Evolutionary conservation across 2,329 filamentous ascomycete species (phyloP).

Genomic region (Cercospora zeae-maydis): DNA sequence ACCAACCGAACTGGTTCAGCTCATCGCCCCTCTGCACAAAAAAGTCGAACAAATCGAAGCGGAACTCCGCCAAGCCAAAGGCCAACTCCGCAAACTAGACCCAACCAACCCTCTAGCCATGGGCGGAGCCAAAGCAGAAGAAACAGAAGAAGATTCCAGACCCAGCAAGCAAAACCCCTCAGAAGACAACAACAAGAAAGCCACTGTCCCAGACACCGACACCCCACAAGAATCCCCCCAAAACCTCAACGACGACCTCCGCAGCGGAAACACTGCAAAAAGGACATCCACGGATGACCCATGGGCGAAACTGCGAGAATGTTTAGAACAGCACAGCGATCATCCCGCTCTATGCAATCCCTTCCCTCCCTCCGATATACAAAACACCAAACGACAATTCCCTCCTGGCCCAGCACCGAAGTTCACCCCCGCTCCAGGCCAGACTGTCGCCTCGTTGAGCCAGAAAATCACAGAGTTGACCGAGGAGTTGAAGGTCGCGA

Average conservation of each 20-base stretch:
- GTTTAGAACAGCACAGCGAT: not conserved
- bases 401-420: not conserved
- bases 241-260: not conserved
- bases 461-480: not conserved
- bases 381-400: constrained; percentile 1
- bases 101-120: not conserved
- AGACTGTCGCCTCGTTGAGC: not conserved
- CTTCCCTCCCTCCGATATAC: not conserved
- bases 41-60: constrained; percentile 9
- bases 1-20: not conserved
- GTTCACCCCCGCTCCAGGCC: not conserved
- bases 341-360: not conserved
- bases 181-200: not conserved
- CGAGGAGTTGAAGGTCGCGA: not conserved
- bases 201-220: not conserved
- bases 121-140: not conserved
- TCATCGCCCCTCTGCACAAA: constrained; percentile 11
- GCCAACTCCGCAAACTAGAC: constrained; percentile 4
- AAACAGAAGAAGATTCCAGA: not conserved
- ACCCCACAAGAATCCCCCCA: not conserved
- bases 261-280: not conserved
- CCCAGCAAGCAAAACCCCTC: not conserved
- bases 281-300: too few species aligned
- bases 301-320: not conserved
- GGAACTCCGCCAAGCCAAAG: not conserved